These are phyloP conservation scores for Aureobasidium namibiae DNA, from an alignment of 2,329 filamentous ascomycete species.

Conservation along the genomic window DNA sequence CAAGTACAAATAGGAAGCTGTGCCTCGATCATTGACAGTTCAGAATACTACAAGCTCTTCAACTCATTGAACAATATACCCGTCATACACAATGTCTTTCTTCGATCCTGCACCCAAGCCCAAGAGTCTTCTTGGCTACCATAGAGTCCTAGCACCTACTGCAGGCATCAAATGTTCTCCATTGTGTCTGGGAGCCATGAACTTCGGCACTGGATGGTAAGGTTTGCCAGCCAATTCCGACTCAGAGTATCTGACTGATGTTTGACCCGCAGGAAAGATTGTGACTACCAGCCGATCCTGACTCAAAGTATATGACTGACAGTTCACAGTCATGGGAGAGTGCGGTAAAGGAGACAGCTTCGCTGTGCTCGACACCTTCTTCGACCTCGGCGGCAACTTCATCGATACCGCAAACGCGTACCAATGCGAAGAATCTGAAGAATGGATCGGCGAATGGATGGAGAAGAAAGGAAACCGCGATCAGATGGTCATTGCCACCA, in stretches of 20 bases:
- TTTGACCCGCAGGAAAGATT: constrained; percentile 29
- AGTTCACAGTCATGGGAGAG: constrained; percentile 58
- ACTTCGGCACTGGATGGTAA: constrained; percentile 51
- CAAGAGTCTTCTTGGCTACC: constrained; percentile 14
- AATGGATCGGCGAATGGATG: constrained; percentile 39
- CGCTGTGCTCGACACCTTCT: constrained; percentile 58
- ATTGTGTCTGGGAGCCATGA: constrained; percentile 52
- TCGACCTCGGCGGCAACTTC: constrained; percentile 61
- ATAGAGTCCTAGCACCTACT: constrained; percentile 15
- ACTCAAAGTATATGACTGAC: too few relatives aligned
- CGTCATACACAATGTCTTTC: constrained; percentile 14
- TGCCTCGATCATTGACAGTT: background rate
- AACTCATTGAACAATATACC: background rate
- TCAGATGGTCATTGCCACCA: constrained; percentile 35
- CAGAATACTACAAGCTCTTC: background rate
- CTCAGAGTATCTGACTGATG: too few relatives aligned
- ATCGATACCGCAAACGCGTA: constrained; percentile 51
- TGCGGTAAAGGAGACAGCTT: constrained; percentile 57
- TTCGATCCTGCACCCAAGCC: constrained; percentile 16
- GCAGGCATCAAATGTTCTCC: constrained; percentile 27
- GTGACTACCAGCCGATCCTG: too few relatives aligned
- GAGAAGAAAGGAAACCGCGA: constrained; percentile 28
- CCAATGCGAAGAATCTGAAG: constrained; percentile 33
- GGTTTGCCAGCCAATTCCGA: too few relatives aligned
- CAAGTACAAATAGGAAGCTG: background rate